A percentile compares a stretch with the other conserved stretches of the same genome.
Evolutionary conservation across 2,329 filamentous ascomycete species (phyloP).

Genomic region (Botryotinia globosa): DNA sequence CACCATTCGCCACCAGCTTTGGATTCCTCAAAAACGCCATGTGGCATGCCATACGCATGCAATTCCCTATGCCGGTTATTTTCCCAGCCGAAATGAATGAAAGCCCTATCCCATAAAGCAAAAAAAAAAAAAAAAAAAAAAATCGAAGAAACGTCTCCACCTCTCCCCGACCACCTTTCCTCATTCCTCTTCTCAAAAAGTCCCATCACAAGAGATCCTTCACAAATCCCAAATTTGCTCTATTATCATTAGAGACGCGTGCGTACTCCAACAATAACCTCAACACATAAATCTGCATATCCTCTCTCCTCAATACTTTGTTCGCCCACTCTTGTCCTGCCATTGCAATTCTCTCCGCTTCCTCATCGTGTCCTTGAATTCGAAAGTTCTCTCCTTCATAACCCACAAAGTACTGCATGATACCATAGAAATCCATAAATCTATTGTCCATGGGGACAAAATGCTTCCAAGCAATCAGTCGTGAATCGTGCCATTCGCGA

Average conservation of each 20-base stretch:
- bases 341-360: conserved; percentile 63
- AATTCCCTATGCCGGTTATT: neutral
- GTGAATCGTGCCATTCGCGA: conserved; percentile 76
- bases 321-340: conserved; percentile 70
- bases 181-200: neutral
- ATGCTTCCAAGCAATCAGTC: conserved; percentile 74
- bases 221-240: conserved; percentile 39
- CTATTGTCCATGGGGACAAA: conserved; percentile 79
- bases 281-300: conserved; percentile 62
- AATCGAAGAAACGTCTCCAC: neutral
- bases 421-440: conserved; percentile 68
- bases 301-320: conserved; percentile 67
- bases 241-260: conserved; percentile 38
- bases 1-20: conserved; percentile 3
- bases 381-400: conserved; percentile 47
- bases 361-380: conserved; percentile 43
- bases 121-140: neutral
- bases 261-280: conserved; percentile 64
- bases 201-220: conserved; percentile 30
- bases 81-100: neutral
- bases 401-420: conserved; percentile 73
- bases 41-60: neutral
- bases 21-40: neutral
- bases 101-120: neutral
- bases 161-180: neutral